Conservation (phyloP, 2,329 filamentous ascomycete species). For the Claviceps purpurea region DNA sequence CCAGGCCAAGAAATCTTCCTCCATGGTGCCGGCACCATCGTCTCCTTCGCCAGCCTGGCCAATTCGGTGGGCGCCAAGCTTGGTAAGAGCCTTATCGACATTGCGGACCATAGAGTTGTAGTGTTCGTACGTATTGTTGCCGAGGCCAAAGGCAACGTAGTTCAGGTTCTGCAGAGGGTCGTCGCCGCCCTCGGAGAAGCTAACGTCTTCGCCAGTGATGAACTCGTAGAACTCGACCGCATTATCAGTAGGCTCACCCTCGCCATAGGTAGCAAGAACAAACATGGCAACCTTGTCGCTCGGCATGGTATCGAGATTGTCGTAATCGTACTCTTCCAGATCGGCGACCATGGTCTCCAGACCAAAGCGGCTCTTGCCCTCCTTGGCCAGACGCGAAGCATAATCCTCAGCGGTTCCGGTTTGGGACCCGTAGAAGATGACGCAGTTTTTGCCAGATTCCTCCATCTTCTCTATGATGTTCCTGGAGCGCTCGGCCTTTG, state of each 20-base stretch:
- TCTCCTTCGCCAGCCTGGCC: conserved; percentile 89
- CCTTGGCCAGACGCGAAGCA: conserved; percentile 88
- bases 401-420: conserved; percentile 98
- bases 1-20: conserved; percentile 98
- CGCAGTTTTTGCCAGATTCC: conserved; percentile 88
- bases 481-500: conserved; percentile 71
- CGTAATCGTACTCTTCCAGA: conserved; percentile 93
- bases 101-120: conserved; percentile 98
- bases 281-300: conserved; percentile 90
- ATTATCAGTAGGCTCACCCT: conserved; percentile 97
- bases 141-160: conserved; percentile 89
- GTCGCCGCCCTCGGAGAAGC: conserved; percentile 64
- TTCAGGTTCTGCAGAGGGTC: conserved; percentile 70
- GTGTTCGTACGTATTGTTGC: conserved; percentile 99
- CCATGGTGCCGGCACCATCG: conserved; percentile 97
- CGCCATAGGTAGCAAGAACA: conserved; percentile 91
- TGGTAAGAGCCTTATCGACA: conserved; percentile 67
- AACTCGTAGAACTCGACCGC: conserved; percentile 99
- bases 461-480: conserved; percentile 96
- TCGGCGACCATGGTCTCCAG: conserved; percentile 98
- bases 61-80: conserved; percentile 72
- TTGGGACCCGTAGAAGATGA: conserved; percentile 97
- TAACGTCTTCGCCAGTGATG: conserved; percentile 65
- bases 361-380: conserved; percentile 90
- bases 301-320: conserved; percentile 80